These are phyloP conservation scores for Suhomyces ambrosiae DNA, from an alignment of 1,139 yeast species.

Conservation along the genomic window DNA sequence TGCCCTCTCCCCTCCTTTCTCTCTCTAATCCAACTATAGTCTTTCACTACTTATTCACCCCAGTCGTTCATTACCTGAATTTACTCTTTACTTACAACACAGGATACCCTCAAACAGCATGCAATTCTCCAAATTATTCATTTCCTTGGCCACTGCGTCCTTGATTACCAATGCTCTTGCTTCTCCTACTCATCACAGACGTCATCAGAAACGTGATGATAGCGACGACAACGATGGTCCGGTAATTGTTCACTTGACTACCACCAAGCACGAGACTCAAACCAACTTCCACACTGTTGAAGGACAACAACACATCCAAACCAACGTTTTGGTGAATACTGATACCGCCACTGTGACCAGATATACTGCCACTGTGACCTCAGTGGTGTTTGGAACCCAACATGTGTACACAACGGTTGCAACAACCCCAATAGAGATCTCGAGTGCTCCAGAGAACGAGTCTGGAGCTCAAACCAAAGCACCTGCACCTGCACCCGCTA, in stretches of 20 bases:
- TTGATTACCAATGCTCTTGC: conserved; percentile 29
- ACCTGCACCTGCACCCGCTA: conserved; percentile 6
- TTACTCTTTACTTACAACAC: conserved; percentile 12
- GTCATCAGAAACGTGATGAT: conserved; percentile 14
- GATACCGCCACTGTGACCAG: conserved; percentile 42
- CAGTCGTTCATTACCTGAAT: conserved; percentile 19
- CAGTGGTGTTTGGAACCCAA: conserved; percentile 45
- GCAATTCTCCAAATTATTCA: conserved; percentile 36
- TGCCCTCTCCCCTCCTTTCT: conserved; percentile 14
- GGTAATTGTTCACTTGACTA: conserved; percentile 39
- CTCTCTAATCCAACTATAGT: conserved; percentile 16
- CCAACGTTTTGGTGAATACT: conserved; percentile 34
- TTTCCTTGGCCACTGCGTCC: conserved; percentile 25
- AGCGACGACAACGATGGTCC: conserved; percentile 27
- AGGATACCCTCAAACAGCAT: conserved; percentile 21
- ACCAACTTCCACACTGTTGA: conserved; percentile 39
- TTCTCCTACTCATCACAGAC: conserved; percentile 28
- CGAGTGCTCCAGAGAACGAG: conserved; percentile 8
- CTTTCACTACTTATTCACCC: conserved; percentile 19
- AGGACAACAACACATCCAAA: conserved; percentile 34
- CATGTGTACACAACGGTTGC: conserved; percentile 43
- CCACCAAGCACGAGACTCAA: conserved; percentile 37
- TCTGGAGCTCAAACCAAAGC: conserved; percentile 16
- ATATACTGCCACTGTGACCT: conserved; percentile 50
- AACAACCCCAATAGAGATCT: conserved; percentile 32